Base-by-base conservation (phyloP, 192 early-diverging fungal genomes). In the Dissophora ornata region DNA sequence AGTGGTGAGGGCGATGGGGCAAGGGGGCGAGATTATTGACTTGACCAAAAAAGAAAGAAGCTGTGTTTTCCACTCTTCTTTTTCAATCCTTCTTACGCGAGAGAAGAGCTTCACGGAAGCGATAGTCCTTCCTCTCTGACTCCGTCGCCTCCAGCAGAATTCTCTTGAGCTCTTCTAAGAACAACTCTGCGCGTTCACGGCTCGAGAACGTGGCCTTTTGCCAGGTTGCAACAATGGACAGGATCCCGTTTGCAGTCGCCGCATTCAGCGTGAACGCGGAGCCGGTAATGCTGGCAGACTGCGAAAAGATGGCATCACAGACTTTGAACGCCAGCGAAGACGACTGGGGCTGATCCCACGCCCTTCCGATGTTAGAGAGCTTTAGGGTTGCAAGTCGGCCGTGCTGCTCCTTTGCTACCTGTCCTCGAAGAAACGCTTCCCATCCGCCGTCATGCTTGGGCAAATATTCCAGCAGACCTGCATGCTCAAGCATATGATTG, bases 341-440 rank as follows among this genome's bases (percentile, higher is more conserved):
- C 2, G 30, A 25, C 11, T 10, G 5, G 8, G 46, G 29, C 40
- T 64, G 56, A 28, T 74, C 70, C 49, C 56, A 58, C 2, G 47
- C 48, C 45, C 53, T 62, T 16, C 70, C 70, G 12, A 74, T 13
- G 25, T 74, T 74, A 4, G 70, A 74, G 38, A 74, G 26, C 29
- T 32, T 52, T 7, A 74, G 30, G 21, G 70, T 59, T 8, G 56
- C 29, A 13, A 58, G 19, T 38, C 70, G 62, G 9, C 70, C 70
- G 33, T 65, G 56, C 22, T 74, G 70, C 18, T 64, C 55, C 53
- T 74, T 65, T 16, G 55, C 48, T 22, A 59, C 61, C 22, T 65
- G 70, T 1, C 13, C 41, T 21, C 34, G 2, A 2, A 64, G 13
- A 11, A 44, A 74, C 3, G 64, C 41, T 29, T 74, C 70, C 70